A percentile compares a stretch with the other conserved stretches of the same genome.
These are phyloP conservation scores for Fraxinus greggii DNA, from an alignment of 305 asterid genomes.

Conservation along the genomic window DNA sequence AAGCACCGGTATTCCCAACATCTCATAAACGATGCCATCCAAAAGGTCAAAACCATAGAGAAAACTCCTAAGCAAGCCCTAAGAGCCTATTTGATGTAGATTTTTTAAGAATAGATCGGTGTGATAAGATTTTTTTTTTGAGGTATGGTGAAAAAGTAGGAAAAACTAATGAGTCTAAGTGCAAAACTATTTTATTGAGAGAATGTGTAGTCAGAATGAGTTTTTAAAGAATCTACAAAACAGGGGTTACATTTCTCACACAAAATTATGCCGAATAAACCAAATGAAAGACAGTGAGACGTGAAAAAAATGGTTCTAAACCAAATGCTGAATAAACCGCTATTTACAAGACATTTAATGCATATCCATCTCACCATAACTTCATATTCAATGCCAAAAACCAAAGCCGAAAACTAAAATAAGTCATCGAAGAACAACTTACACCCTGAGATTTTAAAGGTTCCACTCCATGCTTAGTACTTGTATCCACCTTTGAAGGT, in stretches of 20 bases:
- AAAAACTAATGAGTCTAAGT: not conserved
- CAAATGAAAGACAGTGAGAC: not conserved
- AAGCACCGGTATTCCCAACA: not conserved
- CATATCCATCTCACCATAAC: not conserved
- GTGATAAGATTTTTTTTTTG: no score
- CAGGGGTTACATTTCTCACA: not conserved
- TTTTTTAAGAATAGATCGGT: no score
- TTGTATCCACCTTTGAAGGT: constrained; percentile 23
- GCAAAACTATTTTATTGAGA: not conserved
- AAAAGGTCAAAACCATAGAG: not conserved
- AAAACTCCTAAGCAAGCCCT: not conserved
- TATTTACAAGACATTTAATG: not conserved
- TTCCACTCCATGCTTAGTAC: constrained; percentile 19
- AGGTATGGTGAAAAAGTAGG: not conserved
- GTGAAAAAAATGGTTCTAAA: not conserved
- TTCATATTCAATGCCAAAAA: not conserved
- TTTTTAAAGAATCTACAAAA: not conserved
- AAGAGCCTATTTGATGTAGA: not conserved
- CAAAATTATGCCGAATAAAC: not conserved
- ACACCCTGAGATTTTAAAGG: constrained; percentile 31
- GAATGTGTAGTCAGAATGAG: not conserved
- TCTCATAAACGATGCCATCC: not conserved
- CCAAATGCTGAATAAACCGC: not conserved
- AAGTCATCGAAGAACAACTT: constrained; percentile 20
- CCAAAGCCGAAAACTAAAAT: not conserved